Conservation (phyloP, 106 monocot genomes). For the Dendrobium nobile region DNA sequence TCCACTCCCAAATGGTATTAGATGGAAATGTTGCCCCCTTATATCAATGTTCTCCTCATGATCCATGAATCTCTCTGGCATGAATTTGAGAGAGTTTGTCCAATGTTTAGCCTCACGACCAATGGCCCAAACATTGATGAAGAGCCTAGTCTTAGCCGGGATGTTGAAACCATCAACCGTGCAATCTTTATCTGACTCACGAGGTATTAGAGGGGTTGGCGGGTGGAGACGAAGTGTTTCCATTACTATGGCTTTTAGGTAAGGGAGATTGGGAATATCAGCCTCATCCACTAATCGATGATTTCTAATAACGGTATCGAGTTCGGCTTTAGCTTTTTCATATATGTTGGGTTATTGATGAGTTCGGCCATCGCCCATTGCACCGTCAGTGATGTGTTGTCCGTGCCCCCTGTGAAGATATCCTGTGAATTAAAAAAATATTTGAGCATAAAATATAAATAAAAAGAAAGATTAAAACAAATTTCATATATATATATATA, state of each 20-base stretch:
- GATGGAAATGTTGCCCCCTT: slow-evolving; percentile 22
- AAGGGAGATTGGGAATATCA: slow-evolving; percentile 24
- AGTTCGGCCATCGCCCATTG: slow-evolving; percentile 32
- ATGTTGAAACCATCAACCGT: slow-evolving; percentile 14
- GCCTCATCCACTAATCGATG: slow-evolving; percentile 15
- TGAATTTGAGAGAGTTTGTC: slow-evolving; percentile 8
- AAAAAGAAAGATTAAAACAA: too few species aligned
- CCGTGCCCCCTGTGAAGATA: slow-evolving; percentile 16
- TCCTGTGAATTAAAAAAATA: too few species aligned
- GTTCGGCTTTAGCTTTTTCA: slow-evolving; percentile 16
- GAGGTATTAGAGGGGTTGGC: slow-evolving; percentile 12
- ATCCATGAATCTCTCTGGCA: slow-evolving; percentile 12
- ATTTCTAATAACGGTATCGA: slow-evolving; percentile 10
- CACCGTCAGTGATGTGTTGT: slow-evolving; percentile 15
- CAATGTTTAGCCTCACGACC: slow-evolving; percentile 13
- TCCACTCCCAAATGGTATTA: slow-evolving; percentile 39
- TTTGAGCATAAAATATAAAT: too few species aligned
- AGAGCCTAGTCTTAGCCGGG: slow-evolving; percentile 11
- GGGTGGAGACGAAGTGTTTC: slow-evolving; percentile 26
- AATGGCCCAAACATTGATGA: slow-evolving; percentile 28
- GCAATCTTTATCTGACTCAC: slow-evolving; percentile 11
- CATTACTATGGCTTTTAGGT: slow-evolving; percentile 16
- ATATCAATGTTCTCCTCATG: background rate
- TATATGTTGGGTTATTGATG: slow-evolving; percentile 14
- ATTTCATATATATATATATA: too few species aligned